Evolutionary conservation across 306 rosid genomes (phyloP).

Genomic region (Acacia crassicarpa): DNA sequence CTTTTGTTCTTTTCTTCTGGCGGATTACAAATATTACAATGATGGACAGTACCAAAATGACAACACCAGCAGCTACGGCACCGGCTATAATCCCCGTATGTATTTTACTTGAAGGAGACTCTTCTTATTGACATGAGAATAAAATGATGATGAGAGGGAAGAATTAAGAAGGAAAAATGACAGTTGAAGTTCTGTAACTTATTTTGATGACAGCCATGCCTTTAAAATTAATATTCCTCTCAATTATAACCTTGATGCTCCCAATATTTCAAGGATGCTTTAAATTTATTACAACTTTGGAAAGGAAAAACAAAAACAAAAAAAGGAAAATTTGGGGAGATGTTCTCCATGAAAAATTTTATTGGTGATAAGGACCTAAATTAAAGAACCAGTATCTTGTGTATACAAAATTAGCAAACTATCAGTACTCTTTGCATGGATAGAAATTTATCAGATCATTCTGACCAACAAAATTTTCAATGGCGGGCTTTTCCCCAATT

Average conservation of each 20-base stretch:
- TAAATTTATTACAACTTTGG: background rate
- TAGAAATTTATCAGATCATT: too few species aligned
- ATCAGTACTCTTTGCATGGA: too few species aligned
- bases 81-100: constrained; percentile 50
- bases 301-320: too few species aligned
- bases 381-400: too few species aligned
- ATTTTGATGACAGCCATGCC: background rate
- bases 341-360: too few species aligned
- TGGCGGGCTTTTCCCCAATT: too few species aligned
- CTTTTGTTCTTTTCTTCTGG: constrained; percentile 54
- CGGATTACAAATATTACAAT: constrained; percentile 55
- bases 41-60: constrained; percentile 45
- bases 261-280: background rate
- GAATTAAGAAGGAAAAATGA: background rate
- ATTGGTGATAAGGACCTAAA: too few species aligned
- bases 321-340: too few species aligned
- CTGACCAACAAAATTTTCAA: too few species aligned
- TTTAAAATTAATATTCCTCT: background rate
- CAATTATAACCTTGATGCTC: background rate
- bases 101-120: constrained; percentile 31
- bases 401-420: too few species aligned
- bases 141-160: constrained; percentile 15
- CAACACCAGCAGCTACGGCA: constrained; percentile 58
- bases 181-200: background rate
- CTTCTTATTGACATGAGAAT: constrained; percentile 15